These are phyloP conservation scores for Suillus variegatus DNA, from an alignment of 768 basidiomycete species.

Conservation along the genomic window DNA sequence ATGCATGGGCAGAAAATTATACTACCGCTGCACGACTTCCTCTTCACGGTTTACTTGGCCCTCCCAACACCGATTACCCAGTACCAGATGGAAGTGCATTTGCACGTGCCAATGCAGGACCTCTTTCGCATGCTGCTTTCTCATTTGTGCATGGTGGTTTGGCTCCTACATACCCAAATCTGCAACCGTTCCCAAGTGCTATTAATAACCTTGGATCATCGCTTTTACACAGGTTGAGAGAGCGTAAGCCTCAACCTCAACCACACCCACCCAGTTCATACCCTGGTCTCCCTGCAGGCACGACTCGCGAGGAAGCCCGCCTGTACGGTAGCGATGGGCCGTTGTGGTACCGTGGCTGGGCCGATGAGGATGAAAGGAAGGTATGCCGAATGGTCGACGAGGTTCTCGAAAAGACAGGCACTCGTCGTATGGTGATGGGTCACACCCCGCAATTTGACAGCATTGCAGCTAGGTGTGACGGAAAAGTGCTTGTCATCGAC, in stretches of 20 bases:
- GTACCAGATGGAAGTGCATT: conserved; percentile 33
- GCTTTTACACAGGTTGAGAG: conserved; percentile 71
- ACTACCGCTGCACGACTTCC: conserved; percentile 81
- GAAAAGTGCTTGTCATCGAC: conserved; percentile 95
- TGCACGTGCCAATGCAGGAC: conserved; percentile 37
- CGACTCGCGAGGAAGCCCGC: conserved; percentile 65
- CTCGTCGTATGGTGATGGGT: conserved; percentile 91
- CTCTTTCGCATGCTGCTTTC: conserved; percentile 76
- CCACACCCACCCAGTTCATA: conserved; percentile 84
- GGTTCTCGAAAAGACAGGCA: conserved; percentile 75
- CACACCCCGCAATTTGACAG: conserved; percentile 92
- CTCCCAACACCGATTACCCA: conserved; percentile 63
- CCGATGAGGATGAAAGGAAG: conserved; percentile 65
- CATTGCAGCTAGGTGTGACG: conserved; percentile 84
- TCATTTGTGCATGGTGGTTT: conserved; percentile 96
- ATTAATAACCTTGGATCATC: conserved; percentile 78
- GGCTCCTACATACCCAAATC: conserved; percentile 69
- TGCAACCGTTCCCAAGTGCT: conserved; percentile 79
- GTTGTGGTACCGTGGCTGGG: conserved; percentile 96
- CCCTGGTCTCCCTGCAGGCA: conserved; percentile 64
- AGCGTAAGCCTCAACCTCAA: conserved; percentile 58
- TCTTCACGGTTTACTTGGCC: conserved; percentile 68
- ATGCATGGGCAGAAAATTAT: conserved; percentile 85
- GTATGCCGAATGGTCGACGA: conserved; percentile 72
- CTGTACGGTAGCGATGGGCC: conserved; percentile 82